Percentiles rank a stretch among this genome's conserved stretches.
Evolutionary conservation across 2,329 filamentous ascomycete genomes (phyloP).

Genomic region (Arachnomyces sp.): DNA sequence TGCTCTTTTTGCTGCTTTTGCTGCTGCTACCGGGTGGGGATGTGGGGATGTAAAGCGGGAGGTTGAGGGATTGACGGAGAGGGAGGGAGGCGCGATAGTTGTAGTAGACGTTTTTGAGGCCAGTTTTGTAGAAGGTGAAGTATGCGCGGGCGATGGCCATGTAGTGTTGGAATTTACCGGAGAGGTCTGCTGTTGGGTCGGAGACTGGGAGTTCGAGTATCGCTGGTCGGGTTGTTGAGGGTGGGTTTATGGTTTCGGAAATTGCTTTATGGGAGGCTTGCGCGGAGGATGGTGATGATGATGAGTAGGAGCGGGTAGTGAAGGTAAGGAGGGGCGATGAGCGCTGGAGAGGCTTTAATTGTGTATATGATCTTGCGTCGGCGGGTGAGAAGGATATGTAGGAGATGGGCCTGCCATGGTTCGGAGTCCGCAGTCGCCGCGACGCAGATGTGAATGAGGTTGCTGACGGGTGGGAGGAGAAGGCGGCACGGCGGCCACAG

Average conservation of each 20-base stretch:
- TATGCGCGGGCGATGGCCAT: conserved; percentile 64
- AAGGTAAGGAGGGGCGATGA: neutral
- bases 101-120: conserved; percentile 63
- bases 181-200: conserved; percentile 36
- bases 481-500: conserved; percentile 1
- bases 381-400: conserved; percentile 5
- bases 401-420: neutral
- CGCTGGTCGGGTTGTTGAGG: conserved; percentile 64
- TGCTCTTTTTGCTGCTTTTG: neutral
- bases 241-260: conserved; percentile 56
- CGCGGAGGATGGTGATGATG: conserved; percentile 1
- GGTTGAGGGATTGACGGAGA: conserved; percentile 23
- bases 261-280: conserved; percentile 6
- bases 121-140: conserved; percentile 77
- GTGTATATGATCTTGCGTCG: neutral
- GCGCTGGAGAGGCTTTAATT: neutral
- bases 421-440: neutral
- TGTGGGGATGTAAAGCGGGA: conserved; percentile 27
- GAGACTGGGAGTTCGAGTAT: conserved; percentile 57
- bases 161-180: conserved; percentile 25
- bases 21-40: conserved; percentile 14
- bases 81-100: conserved; percentile 47
- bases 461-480: neutral
- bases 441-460: neutral
- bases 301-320: neutral